phyloP scores from a whole-genome alignment of 805 yeast genomes.

The Candida tibetensis region DNA sequence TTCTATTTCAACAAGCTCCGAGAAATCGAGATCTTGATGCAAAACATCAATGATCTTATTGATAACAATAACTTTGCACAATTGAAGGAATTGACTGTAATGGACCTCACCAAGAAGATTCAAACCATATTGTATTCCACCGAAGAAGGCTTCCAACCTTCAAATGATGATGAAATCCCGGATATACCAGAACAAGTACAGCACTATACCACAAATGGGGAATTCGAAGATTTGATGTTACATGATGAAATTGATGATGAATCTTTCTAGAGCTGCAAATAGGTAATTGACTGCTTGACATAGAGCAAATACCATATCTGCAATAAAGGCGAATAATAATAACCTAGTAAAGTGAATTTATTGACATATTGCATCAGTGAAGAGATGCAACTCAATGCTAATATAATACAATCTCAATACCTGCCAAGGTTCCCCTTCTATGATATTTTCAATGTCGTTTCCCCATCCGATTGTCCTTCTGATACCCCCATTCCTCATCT shows the following conservation, averaged over 20 bases:
- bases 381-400: no score
- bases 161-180: constrained; percentile 16
- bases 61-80: constrained; percentile 40
- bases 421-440: no score
- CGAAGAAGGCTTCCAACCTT: constrained; percentile 75
- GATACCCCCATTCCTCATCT: no score
- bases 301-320: no score
- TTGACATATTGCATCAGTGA: no score
- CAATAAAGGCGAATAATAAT: no score
- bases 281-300: no score
- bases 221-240: neutral
- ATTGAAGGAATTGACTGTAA: constrained; percentile 21
- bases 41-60: constrained; percentile 40
- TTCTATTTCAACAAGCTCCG: constrained; percentile 87
- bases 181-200: neutral
- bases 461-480: no score
- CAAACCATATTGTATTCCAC: constrained; percentile 77
- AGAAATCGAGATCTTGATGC: constrained; percentile 80
- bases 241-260: constrained; percentile 16
- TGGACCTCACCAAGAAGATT: constrained; percentile 47
- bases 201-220: neutral
- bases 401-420: no score
- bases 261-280: constrained; percentile 17
- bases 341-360: no score
- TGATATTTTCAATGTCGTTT: no score